A percentile compares a stretch with the other conserved stretches of the same genome.
These are phyloP conservation scores for Cucurbita ficifolia DNA, from an alignment of 306 rosid species.

Conservation along the genomic window DNA sequence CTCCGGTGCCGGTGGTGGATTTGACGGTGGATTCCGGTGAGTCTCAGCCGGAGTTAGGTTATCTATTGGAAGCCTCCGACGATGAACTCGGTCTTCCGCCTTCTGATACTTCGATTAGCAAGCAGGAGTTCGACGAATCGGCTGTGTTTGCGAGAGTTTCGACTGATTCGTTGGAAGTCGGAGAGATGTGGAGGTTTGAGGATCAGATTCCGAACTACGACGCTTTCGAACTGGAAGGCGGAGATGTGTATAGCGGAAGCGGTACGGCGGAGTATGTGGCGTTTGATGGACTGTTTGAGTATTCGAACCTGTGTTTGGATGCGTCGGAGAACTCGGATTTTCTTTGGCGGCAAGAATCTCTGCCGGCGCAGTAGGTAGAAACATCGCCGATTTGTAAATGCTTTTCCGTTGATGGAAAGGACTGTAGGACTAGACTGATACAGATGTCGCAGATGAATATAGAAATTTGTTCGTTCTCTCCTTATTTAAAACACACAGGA, in stretches of 20 bases:
- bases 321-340: slow-evolving; percentile 29
- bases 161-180: slow-evolving; percentile 48
- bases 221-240: slow-evolving; percentile 40
- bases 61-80: slow-evolving; percentile 72
- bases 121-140: slow-evolving; percentile 15
- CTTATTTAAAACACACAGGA: neutral
- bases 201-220: slow-evolving; percentile 45
- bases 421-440: neutral
- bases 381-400: slow-evolving; percentile 1
- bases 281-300: slow-evolving; percentile 51
- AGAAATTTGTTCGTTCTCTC: slow-evolving; percentile 3
- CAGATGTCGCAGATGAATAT: neutral
- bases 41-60: slow-evolving; percentile 59
- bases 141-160: slow-evolving; percentile 29
- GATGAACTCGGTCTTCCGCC: slow-evolving; percentile 86
- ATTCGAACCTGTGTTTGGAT: slow-evolving; percentile 53
- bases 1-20: slow-evolving; percentile 24
- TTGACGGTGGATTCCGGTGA: slow-evolving; percentile 43
- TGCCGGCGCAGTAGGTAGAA: slow-evolving; percentile 46
- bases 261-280: slow-evolving; percentile 23
- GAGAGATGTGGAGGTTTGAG: slow-evolving; percentile 54
- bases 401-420: neutral
- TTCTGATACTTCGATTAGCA: neutral
- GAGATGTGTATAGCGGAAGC: neutral
- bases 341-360: slow-evolving; percentile 49